These are phyloP conservation scores for Apophysomyces elegans DNA, from an alignment of 371 early-diverging fungal species.

Conservation along the genomic window DNA sequence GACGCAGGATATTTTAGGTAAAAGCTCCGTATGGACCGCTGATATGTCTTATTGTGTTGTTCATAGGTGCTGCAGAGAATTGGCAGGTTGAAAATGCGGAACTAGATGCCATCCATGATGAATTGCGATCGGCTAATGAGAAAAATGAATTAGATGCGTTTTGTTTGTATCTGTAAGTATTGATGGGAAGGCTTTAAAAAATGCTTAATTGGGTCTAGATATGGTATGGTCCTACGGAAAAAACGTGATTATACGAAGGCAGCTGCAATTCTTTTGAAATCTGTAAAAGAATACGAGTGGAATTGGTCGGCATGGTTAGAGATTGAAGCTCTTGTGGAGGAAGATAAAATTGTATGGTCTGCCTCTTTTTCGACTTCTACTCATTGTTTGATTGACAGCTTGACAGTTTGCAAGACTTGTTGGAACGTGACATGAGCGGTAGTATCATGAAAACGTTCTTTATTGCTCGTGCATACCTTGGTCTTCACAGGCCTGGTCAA, in stretches of 20 bases:
- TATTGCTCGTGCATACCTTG: conserved; percentile 55
- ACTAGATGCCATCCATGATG: conserved; percentile 49
- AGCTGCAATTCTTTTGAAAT: conserved; percentile 60
- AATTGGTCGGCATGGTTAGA: conserved; percentile 96
- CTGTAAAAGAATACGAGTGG: conserved; percentile 72
- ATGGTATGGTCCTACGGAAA: conserved; percentile 58
- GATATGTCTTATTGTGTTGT: conserved; percentile 1
- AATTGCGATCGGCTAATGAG: conserved; percentile 47
- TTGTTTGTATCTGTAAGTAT: conserved; percentile 65
- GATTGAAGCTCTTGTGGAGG: conserved; percentile 59
- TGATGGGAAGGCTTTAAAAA: neutral
- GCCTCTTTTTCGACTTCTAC: neutral
- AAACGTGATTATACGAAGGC: conserved; percentile 56
- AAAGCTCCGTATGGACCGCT: neutral
- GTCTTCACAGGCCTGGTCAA: conserved; percentile 32
- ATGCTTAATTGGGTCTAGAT: conserved; percentile 30
- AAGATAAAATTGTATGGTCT: conserved; percentile 48
- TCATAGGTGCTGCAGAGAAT: conserved; percentile 51
- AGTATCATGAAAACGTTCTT: conserved; percentile 68
- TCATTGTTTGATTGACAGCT: conserved; percentile 17
- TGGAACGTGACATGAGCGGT: conserved; percentile 32
- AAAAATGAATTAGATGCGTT: conserved; percentile 65
- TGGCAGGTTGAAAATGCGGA: conserved; percentile 52
- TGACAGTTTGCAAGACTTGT: conserved; percentile 24
- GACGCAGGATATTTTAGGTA: conserved; percentile 60